Evolutionary conservation across 176 grass and related monocot species (phyloP).

Genomic region (Rhynchospora pubera): DNA sequence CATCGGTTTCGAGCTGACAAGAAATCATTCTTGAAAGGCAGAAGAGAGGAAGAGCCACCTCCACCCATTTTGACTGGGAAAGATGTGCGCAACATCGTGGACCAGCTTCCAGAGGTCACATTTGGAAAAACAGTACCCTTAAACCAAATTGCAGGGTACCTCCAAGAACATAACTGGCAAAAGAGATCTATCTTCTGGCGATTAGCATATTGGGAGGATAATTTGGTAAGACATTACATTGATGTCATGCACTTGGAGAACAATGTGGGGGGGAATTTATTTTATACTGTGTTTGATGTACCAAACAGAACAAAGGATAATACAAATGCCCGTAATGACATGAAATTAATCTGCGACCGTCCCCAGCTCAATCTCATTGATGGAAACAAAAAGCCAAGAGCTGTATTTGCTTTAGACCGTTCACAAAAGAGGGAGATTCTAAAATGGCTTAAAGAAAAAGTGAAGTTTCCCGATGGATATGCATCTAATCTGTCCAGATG

Average conservation of each 20-base stretch:
- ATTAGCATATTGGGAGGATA: neutral
- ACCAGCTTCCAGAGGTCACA: neutral
- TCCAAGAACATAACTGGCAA: neutral
- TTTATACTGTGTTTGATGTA: neutral
- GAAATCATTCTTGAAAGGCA: neutral
- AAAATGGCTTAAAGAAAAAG: neutral
- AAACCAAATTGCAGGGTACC: neutral
- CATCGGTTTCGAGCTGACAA: neutral
- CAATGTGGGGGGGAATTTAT: neutral
- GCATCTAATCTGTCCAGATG: neutral
- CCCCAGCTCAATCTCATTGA: neutral
- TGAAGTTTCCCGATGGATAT: conserved; percentile 9
- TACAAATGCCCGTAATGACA: neutral
- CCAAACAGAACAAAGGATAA: neutral
- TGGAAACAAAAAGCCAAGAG: neutral
- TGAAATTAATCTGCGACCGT: neutral
- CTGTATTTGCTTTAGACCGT: neutral
- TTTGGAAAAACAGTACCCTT: neutral
- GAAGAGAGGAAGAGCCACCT: neutral
- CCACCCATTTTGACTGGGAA: too few species aligned
- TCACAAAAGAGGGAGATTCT: neutral
- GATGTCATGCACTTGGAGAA: conserved; percentile 14
- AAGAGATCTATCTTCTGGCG: neutral
- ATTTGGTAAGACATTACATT: neutral
- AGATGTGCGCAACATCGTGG: too few species aligned